Conservation (phyloP, 2,329 filamentous ascomycete species). For the Domatiomyces globalis region DNA sequence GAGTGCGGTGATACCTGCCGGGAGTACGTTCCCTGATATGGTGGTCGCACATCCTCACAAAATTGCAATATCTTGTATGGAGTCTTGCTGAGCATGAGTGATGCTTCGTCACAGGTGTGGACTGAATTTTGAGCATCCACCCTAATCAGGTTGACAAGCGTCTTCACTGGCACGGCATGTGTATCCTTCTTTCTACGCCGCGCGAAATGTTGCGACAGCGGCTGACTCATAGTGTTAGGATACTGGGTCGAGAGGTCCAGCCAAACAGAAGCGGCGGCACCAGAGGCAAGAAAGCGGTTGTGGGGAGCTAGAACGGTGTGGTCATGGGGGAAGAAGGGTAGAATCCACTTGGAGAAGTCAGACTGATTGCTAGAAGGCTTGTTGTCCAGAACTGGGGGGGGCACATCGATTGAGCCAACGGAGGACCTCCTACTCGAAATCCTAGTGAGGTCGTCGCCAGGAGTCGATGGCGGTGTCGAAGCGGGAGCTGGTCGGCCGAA, state of each 20-base stretch:
- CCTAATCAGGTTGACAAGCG: conserved; percentile 46
- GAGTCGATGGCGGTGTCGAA: conserved; percentile 16
- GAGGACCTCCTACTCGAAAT: conserved; percentile 17
- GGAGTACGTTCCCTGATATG: conserved; percentile 50
- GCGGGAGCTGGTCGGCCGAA: conserved; percentile 29
- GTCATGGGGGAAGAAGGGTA: conserved; percentile 65
- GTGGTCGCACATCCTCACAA: conserved; percentile 47
- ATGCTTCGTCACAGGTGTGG: conserved; percentile 14
- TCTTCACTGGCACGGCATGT: conserved; percentile 36
- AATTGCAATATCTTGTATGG: conserved; percentile 47
- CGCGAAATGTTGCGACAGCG: not conserved
- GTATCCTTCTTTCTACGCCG: not conserved
- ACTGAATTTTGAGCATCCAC: conserved; percentile 28
- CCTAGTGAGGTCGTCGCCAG: conserved; percentile 10
- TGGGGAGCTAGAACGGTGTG: conserved; percentile 56
- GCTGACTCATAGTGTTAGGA: not conserved
- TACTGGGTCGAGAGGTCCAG: not conserved
- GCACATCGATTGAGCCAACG: conserved; percentile 13
- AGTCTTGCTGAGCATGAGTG: conserved; percentile 19
- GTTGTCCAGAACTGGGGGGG: conserved; percentile 19
- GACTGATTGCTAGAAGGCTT: conserved; percentile 20
- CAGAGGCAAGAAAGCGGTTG: conserved; percentile 13
- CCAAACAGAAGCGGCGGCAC: not conserved
- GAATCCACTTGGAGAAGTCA: conserved; percentile 57
- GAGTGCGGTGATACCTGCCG: conserved; percentile 29